These are phyloP conservation scores for Fusarium sp. DNA, from an alignment of 2,329 filamentous ascomycete species.

Conservation along the genomic window DNA sequence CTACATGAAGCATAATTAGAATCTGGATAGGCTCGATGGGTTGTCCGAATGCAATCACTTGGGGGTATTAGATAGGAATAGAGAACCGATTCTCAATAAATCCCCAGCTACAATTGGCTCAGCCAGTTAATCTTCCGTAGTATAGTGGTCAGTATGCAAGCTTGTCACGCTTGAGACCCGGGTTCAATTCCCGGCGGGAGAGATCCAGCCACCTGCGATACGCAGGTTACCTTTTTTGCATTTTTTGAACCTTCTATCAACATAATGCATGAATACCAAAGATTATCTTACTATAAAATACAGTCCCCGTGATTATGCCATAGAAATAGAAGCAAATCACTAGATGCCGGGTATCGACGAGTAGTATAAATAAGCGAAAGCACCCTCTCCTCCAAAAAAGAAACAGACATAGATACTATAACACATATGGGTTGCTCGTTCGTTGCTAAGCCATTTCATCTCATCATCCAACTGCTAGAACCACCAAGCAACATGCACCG, in stretches of 20 bases:
- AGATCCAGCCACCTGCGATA: conserved; percentile 35
- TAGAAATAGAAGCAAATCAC: conserved; percentile 27
- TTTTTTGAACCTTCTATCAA: not conserved
- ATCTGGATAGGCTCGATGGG: not conserved
- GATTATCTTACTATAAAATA: conserved; percentile 22
- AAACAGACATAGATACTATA: conserved; percentile 33
- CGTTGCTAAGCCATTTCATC: conserved; percentile 23
- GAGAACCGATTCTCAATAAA: no score
- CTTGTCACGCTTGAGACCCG: conserved; percentile 43
- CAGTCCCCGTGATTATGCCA: conserved; percentile 17
- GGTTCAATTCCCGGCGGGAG: conserved; percentile 43
- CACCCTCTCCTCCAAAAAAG: conserved; percentile 25
- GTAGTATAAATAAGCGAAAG: conserved; percentile 44
- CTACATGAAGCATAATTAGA: not conserved
- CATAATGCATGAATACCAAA: not conserved
- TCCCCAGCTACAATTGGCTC: conserved; percentile 5
- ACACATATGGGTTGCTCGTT: conserved; percentile 22
- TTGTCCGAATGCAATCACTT: no score
- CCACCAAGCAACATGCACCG: conserved; percentile 33
- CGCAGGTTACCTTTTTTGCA: conserved; percentile 11
- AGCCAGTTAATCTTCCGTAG: conserved; percentile 30
- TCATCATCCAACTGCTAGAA: conserved; percentile 27
- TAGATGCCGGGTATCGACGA: conserved; percentile 51
- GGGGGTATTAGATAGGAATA: no score
- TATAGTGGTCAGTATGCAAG: conserved; percentile 44